Base-by-base conservation (phyloP, 495 filamentous ascomycete genomes). In the Neurospora discreta region DNA sequence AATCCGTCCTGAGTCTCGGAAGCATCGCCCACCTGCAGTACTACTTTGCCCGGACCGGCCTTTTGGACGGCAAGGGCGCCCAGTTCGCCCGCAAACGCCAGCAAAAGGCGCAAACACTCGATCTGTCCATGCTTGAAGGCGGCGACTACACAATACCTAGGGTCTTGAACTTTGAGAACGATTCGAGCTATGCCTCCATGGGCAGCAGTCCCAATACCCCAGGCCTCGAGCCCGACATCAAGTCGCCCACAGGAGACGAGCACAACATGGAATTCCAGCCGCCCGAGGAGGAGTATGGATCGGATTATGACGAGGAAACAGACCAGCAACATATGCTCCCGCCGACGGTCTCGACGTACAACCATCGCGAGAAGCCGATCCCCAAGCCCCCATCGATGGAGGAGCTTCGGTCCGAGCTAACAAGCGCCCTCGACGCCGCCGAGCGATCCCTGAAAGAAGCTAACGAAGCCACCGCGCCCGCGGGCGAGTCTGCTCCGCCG, bases 11-110 rank as follows among this genome's bases (percentile, higher is more conserved):
- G 87, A 97, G 92, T 78, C 82, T 99, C 73, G 95, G 95, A 33
- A 97, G 94, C 78, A 99, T 99, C 76, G 93, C 94, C 67, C 95
- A 99, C 82, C 82, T 99, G 75, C 95, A 99, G 77, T 97, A 99
- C 80, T 99, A 98, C 80, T 99, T 99, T 80, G 95, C 95, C 43
- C 87, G 96, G 69, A 99, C 95, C 4, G 95, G 95, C 3, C 80
- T 99, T 69, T 80, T 99, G 68, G 95, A 99, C 77, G 94, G 95
- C 42, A 98, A 97, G 79, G 94, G 94, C 20, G 95, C 90, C 68
- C 92, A 94, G 72, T 82, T 94, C 70, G 89, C 90, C 9, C 91
- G 92, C 75, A 89, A 86, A 72, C 84, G 87, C 71, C 90, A 90
- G 75, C 86, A 85, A 9, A 44, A n/a, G 72, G 75, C 74, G 13